Base-by-base conservation (phyloP, 2,329 filamentous ascomycete species). In the Exophiala lecanii-corni region DNA sequence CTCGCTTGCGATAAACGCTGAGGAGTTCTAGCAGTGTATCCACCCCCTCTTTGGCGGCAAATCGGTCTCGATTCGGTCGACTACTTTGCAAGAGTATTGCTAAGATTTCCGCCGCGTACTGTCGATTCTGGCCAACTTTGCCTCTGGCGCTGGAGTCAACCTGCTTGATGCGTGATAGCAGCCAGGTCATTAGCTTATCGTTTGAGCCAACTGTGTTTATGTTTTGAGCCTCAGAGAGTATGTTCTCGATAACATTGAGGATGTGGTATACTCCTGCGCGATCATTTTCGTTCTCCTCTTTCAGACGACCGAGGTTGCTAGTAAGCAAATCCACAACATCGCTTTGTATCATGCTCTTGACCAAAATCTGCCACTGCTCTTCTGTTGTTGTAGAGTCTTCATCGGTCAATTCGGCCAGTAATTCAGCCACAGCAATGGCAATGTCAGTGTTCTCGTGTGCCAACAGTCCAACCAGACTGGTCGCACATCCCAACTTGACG, bases 391-490 rank as follows among this genome's bases (percentile, higher is more conserved):
- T 75, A 2, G 95, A 87, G 59, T 97, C 91, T 61, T 98, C 89
- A 57, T 97, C 92, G 10, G 88, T 94, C 54, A 97, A 70, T 67
- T 98, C 92, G 43, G 80, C 82, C 38, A 98, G 79, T 35, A 96
- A 86, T 67, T 97, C 86, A 37, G 95, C 82, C 1, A 84, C 86
- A 51, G 84, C 86, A 56, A 97, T 94, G 9, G 92, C 89, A 53
- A 98, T 94, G 59, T 98, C 92, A 1, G 89, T 91, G 62, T 98
- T 98, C 57, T 98, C 92, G 62, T 98, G 92, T 12, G 91, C 84
- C 36, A 98, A 70, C 39, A 98, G 67, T 2, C 82, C 79, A 1
- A 94, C 87, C 38, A 98, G 66, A 41, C 83, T 89, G 3, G 68
- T 77, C 1, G 81, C 79, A 46, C 81, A 85, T 15, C 86, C 85